These are phyloP conservation scores for Phialophora tarda DNA, from an alignment of 2,329 filamentous ascomycete species.

Conservation along the genomic window DNA sequence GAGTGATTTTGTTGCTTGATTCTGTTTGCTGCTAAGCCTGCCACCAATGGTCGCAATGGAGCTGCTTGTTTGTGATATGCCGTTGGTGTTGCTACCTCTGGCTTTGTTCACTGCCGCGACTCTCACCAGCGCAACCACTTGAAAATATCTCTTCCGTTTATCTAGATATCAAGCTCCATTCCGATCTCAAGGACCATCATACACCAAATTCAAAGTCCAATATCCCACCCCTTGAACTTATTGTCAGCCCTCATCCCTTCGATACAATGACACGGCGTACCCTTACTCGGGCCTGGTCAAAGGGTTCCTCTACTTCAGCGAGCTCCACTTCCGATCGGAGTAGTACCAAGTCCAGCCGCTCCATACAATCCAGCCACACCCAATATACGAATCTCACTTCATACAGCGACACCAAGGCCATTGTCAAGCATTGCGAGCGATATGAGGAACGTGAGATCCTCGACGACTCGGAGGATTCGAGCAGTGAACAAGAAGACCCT, in stretches of 20 bases:
- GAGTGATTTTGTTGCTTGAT: constrained; percentile 29
- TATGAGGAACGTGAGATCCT: constrained; percentile 25
- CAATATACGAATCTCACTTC: constrained; percentile 38
- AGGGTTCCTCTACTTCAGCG: constrained; percentile 31
- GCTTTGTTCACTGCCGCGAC: constrained; percentile 16
- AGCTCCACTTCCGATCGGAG: constrained; percentile 34
- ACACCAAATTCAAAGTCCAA: background rate
- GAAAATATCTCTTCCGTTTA: constrained; percentile 7
- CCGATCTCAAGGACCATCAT: constrained; percentile 8
- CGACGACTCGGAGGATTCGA: constrained; percentile 25
- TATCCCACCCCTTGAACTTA: background rate
- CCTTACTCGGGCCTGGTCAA: constrained; percentile 24
- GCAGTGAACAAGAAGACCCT: constrained; percentile 38
- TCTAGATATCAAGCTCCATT: constrained; percentile 14
- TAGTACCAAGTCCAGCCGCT: constrained; percentile 30
- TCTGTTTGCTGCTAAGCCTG: constrained; percentile 14
- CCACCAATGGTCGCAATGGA: constrained; percentile 27
- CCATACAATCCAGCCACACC: constrained; percentile 33
- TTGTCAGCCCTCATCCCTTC: background rate
- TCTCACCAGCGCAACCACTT: constrained; percentile 14
- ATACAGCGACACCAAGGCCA: constrained; percentile 34
- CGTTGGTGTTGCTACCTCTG: constrained; percentile 19
- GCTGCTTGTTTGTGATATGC: constrained; percentile 28
- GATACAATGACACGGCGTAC: constrained; percentile 28
- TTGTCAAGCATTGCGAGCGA: constrained; percentile 24